phyloP scores from a whole-genome alignment of 2,329 filamentous ascomycete species.

The Scopulariopsis brevicaulis region DNA sequence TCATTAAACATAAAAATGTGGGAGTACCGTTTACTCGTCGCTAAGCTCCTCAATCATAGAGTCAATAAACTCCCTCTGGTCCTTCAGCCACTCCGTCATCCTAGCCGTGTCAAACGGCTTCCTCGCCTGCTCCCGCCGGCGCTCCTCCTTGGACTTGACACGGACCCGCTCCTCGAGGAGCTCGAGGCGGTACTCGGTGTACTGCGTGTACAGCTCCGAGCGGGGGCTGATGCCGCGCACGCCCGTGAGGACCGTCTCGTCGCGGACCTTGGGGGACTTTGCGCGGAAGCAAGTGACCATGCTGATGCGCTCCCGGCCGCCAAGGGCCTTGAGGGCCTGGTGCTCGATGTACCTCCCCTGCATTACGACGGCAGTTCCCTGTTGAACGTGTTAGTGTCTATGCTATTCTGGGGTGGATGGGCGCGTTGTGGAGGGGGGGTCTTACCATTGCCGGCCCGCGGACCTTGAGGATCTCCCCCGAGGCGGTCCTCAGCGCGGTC shows the following conservation, averaged over 20 bases:
- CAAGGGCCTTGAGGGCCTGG: slow-evolving; percentile 46
- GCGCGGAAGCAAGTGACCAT: slow-evolving; percentile 58
- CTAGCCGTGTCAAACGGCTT: slow-evolving; percentile 9
- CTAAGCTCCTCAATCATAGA: slow-evolving; percentile 8
- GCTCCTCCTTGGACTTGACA: slow-evolving; percentile 7
- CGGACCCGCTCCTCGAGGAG: slow-evolving; percentile 44
- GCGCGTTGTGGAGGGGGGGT: background rate
- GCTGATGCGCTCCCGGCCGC: slow-evolving; percentile 49
- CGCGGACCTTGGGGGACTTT: slow-evolving; percentile 36
- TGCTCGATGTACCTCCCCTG: slow-evolving; percentile 59
- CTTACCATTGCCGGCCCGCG: slow-evolving; percentile 48
- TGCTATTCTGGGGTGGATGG: background rate
- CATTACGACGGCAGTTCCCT: slow-evolving; percentile 53
- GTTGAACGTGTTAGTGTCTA: slow-evolving; percentile 10
- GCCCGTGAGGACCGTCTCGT: slow-evolving; percentile 50
- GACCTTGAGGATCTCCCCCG: slow-evolving; percentile 43
- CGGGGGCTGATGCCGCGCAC: slow-evolving; percentile 47
- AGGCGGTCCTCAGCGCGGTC: slow-evolving; percentile 44
- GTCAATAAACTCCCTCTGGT: slow-evolving; percentile 14
- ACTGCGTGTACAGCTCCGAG: slow-evolving; percentile 48
- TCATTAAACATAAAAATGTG: too few relatives aligned
- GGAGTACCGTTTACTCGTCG: too few relatives aligned
- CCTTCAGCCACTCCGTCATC: slow-evolving; percentile 9
- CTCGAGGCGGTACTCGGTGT: slow-evolving; percentile 49
- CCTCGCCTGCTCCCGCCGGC: slow-evolving; percentile 5